Conservation (phyloP, 2,329 filamentous ascomycete species). For the Leptosphaerulina australis region DNA sequence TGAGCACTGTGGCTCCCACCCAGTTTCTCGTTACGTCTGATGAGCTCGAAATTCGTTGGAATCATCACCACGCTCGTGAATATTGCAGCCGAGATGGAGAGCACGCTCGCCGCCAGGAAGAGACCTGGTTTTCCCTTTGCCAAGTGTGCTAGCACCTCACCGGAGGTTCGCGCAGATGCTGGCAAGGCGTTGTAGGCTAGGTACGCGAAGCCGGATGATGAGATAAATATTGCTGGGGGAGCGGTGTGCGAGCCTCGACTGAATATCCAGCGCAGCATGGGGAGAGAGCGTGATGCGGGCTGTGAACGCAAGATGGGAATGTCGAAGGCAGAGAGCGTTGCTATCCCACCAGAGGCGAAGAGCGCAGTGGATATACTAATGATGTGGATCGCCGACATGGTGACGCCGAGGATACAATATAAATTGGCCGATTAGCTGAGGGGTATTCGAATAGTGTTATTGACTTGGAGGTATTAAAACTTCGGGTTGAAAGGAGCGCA, state of each 20-base stretch:
- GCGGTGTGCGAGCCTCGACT: slow-evolving; percentile 48
- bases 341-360: slow-evolving; percentile 44
- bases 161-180: background rate
- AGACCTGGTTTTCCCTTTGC: slow-evolving; percentile 13
- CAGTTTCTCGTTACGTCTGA: slow-evolving; percentile 31
- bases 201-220: slow-evolving; percentile 36
- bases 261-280: slow-evolving; percentile 47
- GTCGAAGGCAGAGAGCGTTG: slow-evolving; percentile 43
- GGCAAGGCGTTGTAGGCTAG: slow-evolving; percentile 30
- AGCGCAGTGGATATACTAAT: slow-evolving; percentile 43
- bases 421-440: background rate
- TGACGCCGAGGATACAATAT: background rate
- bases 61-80: slow-evolving; percentile 28
- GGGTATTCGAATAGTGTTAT: too few relatives aligned
- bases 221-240: slow-evolving; percentile 37
- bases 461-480: background rate
- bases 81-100: slow-evolving; percentile 30
- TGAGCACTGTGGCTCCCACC: slow-evolving; percentile 23
- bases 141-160: background rate
- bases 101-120: slow-evolving; percentile 24
- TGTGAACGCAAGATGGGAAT: slow-evolving; percentile 42
- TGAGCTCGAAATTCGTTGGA: slow-evolving; percentile 33
- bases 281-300: slow-evolving; percentile 47
- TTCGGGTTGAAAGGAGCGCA: background rate
- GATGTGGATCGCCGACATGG: slow-evolving; percentile 28